phyloP scores from a whole-genome alignment of 768 basidiomycete species.

The Boletales sp. region DNA sequence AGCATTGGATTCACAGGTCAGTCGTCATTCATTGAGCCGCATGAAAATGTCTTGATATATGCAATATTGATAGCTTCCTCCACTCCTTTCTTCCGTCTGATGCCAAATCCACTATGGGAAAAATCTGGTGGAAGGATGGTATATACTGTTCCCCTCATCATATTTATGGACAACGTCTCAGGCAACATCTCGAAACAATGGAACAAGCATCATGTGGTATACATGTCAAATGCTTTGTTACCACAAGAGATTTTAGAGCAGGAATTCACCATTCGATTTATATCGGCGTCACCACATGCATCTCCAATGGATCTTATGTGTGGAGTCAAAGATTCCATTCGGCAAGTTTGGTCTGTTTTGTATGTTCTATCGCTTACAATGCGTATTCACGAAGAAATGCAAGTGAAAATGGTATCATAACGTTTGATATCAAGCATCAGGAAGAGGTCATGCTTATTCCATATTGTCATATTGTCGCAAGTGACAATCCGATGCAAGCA shows the following conservation, averaged over 20 bases:
- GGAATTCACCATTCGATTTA: conserved; percentile 27
- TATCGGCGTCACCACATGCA: conserved; percentile 33
- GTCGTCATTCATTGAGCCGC: neutral
- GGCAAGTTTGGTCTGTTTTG: conserved; percentile 12
- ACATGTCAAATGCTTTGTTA: conserved; percentile 31
- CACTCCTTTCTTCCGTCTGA: neutral
- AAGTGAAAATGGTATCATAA: conserved; percentile 4
- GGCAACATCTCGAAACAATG: conserved; percentile 37
- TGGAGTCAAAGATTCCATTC: conserved; percentile 26
- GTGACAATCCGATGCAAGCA: conserved; percentile 38
- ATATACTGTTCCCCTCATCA: conserved; percentile 21
- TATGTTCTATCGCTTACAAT: neutral
- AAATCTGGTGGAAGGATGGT: conserved; percentile 19
- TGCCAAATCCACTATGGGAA: conserved; percentile 19
- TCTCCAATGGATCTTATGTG: conserved; percentile 32
- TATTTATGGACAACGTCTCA: conserved; percentile 36
- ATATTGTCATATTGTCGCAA: conserved; percentile 18
- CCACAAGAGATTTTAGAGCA: conserved; percentile 30
- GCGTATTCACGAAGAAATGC: conserved; percentile 4
- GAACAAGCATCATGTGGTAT: conserved; percentile 34
- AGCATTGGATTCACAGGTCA: conserved; percentile 5
- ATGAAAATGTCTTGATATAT: neutral
- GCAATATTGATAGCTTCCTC: conserved; percentile 3
- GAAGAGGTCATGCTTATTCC: conserved; percentile 22
- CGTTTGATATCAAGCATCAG: conserved; percentile 20